These are phyloP conservation scores for Fraxinus nigra DNA, from an alignment of 305 asterid species.

Conservation along the genomic window DNA sequence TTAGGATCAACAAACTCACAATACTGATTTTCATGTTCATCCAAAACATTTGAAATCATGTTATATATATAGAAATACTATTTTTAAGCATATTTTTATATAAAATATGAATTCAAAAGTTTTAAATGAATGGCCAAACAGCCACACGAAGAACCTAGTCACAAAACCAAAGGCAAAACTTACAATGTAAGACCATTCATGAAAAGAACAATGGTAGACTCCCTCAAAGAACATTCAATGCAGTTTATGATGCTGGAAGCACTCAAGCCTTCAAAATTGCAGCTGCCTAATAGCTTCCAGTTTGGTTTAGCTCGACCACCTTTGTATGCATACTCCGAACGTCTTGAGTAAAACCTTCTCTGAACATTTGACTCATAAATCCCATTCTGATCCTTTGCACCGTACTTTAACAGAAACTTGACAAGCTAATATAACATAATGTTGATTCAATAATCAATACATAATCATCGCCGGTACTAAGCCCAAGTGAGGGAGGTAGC, in stretches of 20 bases:
- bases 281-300: conserved; percentile 14
- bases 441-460: conserved; percentile 2
- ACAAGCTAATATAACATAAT: conserved; percentile 4
- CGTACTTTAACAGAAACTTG: neutral
- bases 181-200: neutral
- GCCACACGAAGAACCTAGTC: neutral
- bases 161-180: neutral
- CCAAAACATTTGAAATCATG: neutral
- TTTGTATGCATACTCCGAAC: neutral
- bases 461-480: neutral
- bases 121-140: neutral
- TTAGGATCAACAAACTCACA: neutral
- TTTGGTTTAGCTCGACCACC: conserved; percentile 18
- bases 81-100: neutral
- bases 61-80: neutral
- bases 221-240: neutral
- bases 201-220: neutral
- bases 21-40: neutral
- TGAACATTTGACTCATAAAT: conserved; percentile 8
- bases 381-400: conserved; percentile 17
- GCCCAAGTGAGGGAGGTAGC: neutral
- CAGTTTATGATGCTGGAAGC: neutral
- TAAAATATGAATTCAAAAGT: neutral
- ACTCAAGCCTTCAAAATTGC: neutral
- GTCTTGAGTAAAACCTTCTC: conserved; percentile 13